Evolutionary conservation across 345 rosid species (phyloP).

Genomic region (Populus ilicifolia): DNA sequence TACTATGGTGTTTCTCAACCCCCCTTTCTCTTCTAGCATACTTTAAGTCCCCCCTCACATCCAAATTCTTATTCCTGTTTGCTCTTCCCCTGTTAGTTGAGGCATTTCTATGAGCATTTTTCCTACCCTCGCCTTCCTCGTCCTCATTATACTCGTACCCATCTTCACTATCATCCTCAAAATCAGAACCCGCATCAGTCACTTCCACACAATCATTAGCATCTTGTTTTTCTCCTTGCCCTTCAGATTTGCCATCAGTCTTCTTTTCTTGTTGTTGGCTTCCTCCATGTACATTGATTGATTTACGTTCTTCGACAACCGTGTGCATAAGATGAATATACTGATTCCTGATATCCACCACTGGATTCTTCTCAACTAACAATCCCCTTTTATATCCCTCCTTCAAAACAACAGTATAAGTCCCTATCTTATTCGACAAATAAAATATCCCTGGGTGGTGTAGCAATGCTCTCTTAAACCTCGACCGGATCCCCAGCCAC

Average conservation of each 20-base stretch:
- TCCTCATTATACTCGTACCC: slow-evolving; percentile 18
- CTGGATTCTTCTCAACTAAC: slow-evolving; percentile 53
- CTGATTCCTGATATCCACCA: slow-evolving; percentile 50
- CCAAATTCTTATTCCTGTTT: slow-evolving; percentile 3
- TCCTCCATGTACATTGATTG: slow-evolving; percentile 26
- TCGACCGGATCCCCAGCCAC: slow-evolving; percentile 67
- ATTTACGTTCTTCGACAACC: slow-evolving; percentile 41
- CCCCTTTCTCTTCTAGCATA: slow-evolving; percentile 4
- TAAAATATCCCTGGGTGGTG: slow-evolving; percentile 73
- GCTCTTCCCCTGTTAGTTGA: slow-evolving; percentile 1
- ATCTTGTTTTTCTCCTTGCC: slow-evolving; percentile 29
- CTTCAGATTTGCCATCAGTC: slow-evolving; percentile 28
- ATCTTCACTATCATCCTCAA: slow-evolving; percentile 36
- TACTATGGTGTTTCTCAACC: slow-evolving; percentile 6
- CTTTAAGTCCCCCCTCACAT: slow-evolving; percentile 1
- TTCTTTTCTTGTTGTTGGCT: slow-evolving; percentile 39
- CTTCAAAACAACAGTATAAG: slow-evolving; percentile 69
- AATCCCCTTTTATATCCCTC: slow-evolving; percentile 74
- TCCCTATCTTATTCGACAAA: slow-evolving; percentile 61
- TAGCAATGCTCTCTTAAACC: slow-evolving; percentile 81
- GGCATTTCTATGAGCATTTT: slow-evolving; percentile 1
- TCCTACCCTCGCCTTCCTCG: slow-evolving; percentile 20
- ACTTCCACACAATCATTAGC: slow-evolving; percentile 19
- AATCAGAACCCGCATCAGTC: slow-evolving; percentile 30
- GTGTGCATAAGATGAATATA: slow-evolving; percentile 79